Evolutionary conservation across 192 early-diverging fungal genomes (phyloP), one percentile per base, ranked within the genome.

Genomic region (Coemansia sp.): DNA sequence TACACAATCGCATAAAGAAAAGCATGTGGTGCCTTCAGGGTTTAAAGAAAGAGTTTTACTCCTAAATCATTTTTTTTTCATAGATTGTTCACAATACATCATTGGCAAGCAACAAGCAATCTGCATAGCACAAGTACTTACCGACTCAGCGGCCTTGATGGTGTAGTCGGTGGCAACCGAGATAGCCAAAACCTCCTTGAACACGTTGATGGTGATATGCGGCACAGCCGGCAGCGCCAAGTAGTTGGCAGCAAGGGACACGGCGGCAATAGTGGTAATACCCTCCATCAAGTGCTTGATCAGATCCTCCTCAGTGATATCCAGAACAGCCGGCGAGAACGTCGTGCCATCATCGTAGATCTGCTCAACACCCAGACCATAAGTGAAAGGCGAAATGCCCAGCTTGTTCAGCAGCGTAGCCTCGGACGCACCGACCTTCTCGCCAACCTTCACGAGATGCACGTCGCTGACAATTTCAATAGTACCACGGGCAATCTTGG

Each of bases 401-500:
- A 99, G 85, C 97, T 94, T 99, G 92, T 97, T 99, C 66, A 99
- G 86, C 70, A 99, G 87, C 68, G 94, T 88, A 79, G 95, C 95
- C 85, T 99, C 95, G 70, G 97, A 98, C 69, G 93, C 88, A 82
- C 97, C 95, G 82, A 99, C 97, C 87, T 93, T 94, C 78, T 84
- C 74, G 54, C 94, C 95, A 64, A 81, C 82, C 77, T 92, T 89
- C 82, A 99, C 89, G 57, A 99, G 83, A 75, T 92, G 88, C 66
- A 98, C 93, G 65, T 99, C 93, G 80, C 86, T 88, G 71, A 94
- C 90, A 71, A 99, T 99, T 87, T 99, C 97, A 90, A 99, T 98
- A 82, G 94, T 96, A 95, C 97, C 97, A 92, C 93, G 92, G 68
- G 97, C 88, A 92, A 99, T 99, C 94, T 99, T 99, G 91, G 97